These are phyloP conservation scores for Whalleya microplaca DNA, from an alignment of 2,329 filamentous ascomycete genomes.

Conservation along the genomic window DNA sequence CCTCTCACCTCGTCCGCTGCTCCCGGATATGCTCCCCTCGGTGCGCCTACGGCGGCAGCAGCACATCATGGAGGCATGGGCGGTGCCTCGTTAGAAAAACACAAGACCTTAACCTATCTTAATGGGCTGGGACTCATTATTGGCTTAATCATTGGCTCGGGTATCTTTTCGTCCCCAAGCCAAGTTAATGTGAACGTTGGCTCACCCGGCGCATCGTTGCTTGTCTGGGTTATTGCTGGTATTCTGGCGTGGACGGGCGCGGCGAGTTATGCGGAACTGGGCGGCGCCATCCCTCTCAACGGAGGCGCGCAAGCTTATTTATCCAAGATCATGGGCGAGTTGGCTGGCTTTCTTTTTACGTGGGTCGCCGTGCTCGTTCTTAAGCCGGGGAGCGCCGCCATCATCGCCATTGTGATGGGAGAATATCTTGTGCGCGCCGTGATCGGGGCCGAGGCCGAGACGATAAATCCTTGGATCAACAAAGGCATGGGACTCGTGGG, in stretches of 20 bases:
- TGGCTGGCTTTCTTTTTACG: slow-evolving; percentile 91
- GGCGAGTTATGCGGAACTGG: slow-evolving; percentile 92
- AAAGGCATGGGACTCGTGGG: slow-evolving; percentile 84
- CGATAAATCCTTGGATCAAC: slow-evolving; percentile 83
- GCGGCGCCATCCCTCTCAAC: slow-evolving; percentile 93
- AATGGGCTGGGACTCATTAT: slow-evolving; percentile 92
- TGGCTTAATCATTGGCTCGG: slow-evolving; percentile 92
- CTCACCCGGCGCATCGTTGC: slow-evolving; percentile 83
- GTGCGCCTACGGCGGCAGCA: slow-evolving; percentile 67
- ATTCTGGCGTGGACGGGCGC: slow-evolving; percentile 94
- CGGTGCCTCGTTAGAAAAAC: slow-evolving; percentile 86
- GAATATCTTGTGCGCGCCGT: slow-evolving; percentile 92
- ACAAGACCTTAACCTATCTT: slow-evolving; percentile 93
- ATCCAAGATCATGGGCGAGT: slow-evolving; percentile 93
- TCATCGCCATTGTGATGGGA: slow-evolving; percentile 96
- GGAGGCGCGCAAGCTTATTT: slow-evolving; percentile 93
- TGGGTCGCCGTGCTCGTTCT: slow-evolving; percentile 95
- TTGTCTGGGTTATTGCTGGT: slow-evolving; percentile 94
- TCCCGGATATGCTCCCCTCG: slow-evolving; percentile 79
- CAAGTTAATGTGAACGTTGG: slow-evolving; percentile 92
- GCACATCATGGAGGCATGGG: slow-evolving; percentile 57
- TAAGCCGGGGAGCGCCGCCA: slow-evolving; percentile 91
- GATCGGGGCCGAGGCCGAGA: slow-evolving; percentile 83
- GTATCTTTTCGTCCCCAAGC: slow-evolving; percentile 93
- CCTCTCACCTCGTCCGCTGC: slow-evolving; percentile 82